phyloP scores from a whole-genome alignment of 306 rosid species.

The Clitoria ternatea region DNA sequence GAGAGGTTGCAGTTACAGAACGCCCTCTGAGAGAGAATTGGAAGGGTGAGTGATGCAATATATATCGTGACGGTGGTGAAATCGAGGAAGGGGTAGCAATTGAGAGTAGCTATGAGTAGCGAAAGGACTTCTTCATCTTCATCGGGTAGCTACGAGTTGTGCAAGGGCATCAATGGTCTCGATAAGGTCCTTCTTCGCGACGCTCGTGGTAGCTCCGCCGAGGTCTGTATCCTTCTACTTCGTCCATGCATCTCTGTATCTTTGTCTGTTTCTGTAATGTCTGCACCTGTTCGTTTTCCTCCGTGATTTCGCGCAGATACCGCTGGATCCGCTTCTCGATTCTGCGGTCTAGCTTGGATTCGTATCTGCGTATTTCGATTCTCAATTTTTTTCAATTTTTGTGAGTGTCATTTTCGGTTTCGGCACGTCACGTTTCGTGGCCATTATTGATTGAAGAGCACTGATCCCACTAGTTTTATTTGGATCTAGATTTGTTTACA shows the following conservation, averaged over 20 bases:
- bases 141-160: slow-evolving; percentile 33
- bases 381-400: neutral
- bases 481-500: neutral
- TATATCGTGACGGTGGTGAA: neutral
- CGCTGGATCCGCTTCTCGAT: slow-evolving; percentile 16
- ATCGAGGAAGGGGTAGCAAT: neutral
- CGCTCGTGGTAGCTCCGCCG: slow-evolving; percentile 42
- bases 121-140: slow-evolving; percentile 31
- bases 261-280: neutral
- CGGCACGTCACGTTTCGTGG: neutral
- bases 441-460: slow-evolving; percentile 9
- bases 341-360: neutral
- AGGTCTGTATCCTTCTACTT: slow-evolving; percentile 18
- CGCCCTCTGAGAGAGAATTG: neutral
- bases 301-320: neutral
- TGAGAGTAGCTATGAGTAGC: slow-evolving; percentile 35
- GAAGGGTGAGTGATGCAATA: neutral
- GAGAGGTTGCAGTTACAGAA: neutral
- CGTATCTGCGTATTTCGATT: neutral
- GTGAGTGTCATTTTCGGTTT: neutral
- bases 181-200: slow-evolving; percentile 49
- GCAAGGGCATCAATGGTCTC: slow-evolving; percentile 63
- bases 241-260: neutral
- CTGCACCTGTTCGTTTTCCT: neutral
- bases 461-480: neutral